Base-by-base conservation (phyloP, 139 green algal species). In the Ostreobium quekettii region DNA sequence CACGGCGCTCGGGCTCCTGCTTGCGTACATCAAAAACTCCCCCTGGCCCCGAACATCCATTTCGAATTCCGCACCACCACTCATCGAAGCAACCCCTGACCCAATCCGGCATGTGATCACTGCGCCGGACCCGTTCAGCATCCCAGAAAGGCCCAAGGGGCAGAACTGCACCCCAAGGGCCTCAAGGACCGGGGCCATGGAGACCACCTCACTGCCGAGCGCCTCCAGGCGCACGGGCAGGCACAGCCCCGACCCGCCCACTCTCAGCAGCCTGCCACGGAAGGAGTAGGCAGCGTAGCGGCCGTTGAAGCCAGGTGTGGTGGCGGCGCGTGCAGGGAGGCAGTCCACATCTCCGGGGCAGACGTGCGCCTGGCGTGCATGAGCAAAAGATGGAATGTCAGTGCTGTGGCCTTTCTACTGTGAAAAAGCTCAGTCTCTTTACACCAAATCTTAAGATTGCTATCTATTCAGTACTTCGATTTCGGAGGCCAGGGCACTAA, bases 61-160 rank as follows among this genome's bases (percentile, higher is more conserved):
- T 1, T 61, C 39, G 56, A 84, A 78, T 0, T 64, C 57, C 24
- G 36, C 36, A 47, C 68, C 48, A 22, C 32, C n/a, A 24, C 48
- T 63, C 56, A 1, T 60, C 35, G 31, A 58, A 42, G 46, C 47
- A 47, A 61, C 60, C 58, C 46, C 7, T 28, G 39, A 46, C 33
- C 8, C 26, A 24, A 15, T 33, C 56, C 8, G 7, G 7, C 70
- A 83, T 3, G 73, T 39, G n/a, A 67, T 31, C 19, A 94, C 77
- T 2, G 82, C 80, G 26, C 83, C 89, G 49, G 85, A 83, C 19
- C 83, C 71, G 61, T 96, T 96, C 28, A 89, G 80, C 85, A 95
- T 90, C 31, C 82, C 76, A 0, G 71, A 32, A 11, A 95, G 74
- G 2, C 87, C 89, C 1, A 95, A 30, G 2, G 80, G 71, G 36